Conservation (phyloP, 164 flowering plant genomes). For the Aristolochia californica region DNA sequence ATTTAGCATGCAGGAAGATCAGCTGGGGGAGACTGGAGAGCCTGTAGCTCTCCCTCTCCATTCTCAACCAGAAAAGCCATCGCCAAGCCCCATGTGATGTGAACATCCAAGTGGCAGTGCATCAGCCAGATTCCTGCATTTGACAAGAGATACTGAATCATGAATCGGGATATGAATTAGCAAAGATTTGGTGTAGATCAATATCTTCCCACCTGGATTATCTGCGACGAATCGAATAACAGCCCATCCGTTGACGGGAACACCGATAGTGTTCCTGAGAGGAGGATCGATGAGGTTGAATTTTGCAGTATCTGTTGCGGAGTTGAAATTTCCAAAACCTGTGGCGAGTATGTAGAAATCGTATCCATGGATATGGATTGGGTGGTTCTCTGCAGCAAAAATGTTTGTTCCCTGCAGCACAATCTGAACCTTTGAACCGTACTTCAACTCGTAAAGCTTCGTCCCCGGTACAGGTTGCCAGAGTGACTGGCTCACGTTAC, state of each 20-base stretch:
- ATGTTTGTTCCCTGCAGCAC: conserved; percentile 77
- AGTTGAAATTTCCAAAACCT: conserved; percentile 73
- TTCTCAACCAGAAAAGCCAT: conserved; percentile 69
- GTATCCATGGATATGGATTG: conserved; percentile 87
- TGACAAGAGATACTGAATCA: too few species aligned
- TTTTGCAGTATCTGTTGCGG: conserved; percentile 42
- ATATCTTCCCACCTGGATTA: conserved; percentile 75
- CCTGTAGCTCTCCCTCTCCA: conserved; percentile 41
- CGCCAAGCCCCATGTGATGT: conserved; percentile 71
- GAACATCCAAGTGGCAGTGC: conserved; percentile 86
- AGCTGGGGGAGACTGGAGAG: conserved; percentile 50
- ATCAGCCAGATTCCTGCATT: conserved; percentile 64
- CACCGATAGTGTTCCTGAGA: conserved; percentile 60
- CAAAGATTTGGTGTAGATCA: too few species aligned
- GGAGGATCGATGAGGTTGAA: conserved; percentile 87
- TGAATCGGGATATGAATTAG: not conserved
- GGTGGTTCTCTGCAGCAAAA: conserved; percentile 65
- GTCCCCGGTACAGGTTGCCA: conserved; percentile 58
- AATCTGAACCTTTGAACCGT: conserved; percentile 49
- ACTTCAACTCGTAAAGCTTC: conserved; percentile 52
- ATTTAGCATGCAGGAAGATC: conserved; percentile 28
- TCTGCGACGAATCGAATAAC: conserved; percentile 76
- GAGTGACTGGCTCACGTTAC: conserved; percentile 58
- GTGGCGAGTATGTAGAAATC: conserved; percentile 57
- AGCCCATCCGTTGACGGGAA: conserved; percentile 74